Evolutionary conservation across 441 rosid genomes (phyloP), one percentile per base, ranked within the genome.

Genomic region (Pelargonium citronellum): DNA sequence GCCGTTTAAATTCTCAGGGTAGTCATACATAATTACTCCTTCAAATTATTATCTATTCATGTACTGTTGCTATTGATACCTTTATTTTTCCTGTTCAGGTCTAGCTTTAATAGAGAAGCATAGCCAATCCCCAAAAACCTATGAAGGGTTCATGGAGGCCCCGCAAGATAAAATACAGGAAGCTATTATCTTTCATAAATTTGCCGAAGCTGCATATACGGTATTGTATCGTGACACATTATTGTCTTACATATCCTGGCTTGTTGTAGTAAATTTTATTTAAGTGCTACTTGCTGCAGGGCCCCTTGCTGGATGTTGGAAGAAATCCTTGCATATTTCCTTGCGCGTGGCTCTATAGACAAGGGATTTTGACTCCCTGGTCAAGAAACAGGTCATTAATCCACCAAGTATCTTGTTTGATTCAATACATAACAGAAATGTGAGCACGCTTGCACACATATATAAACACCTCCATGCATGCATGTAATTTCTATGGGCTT

Each of bases 201-300:
- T 88, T 82, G 96, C 98, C 77, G 97, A 89, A 83, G 98, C 96
- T 74, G 96, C 97, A 17, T 93, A 93, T 75, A 91, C 98, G 34
- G 96, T 92, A 86, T 13, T 66, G 68, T 67, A 44, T 61, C 71
- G 53, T 15, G 10, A 69, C 71, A 55, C 62, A 49, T 49, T 46
- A 2, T 64, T 20, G 57, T 11, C 41, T 67, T 30, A 17, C 20
- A 11, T 68, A 22, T 65, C 39, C 27, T 20, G 5, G 13, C 55
- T 60, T 75, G 15, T n/a, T 34, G 39, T n/a, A 37, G 39, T 39
- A 41, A 1, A 69, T 71, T 68, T 78, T 46, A 74, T 61, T n/a
- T 15, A 24, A 17, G 8, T 64, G 61, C 69, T 76, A 69, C 24
- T 34, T 70, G 73, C 4, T 85, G 79, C 81, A 92, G 98, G 98